Base-by-base conservation (phyloP, 2,329 filamentous ascomycete species). In the Didymella keratinophila region DNA sequence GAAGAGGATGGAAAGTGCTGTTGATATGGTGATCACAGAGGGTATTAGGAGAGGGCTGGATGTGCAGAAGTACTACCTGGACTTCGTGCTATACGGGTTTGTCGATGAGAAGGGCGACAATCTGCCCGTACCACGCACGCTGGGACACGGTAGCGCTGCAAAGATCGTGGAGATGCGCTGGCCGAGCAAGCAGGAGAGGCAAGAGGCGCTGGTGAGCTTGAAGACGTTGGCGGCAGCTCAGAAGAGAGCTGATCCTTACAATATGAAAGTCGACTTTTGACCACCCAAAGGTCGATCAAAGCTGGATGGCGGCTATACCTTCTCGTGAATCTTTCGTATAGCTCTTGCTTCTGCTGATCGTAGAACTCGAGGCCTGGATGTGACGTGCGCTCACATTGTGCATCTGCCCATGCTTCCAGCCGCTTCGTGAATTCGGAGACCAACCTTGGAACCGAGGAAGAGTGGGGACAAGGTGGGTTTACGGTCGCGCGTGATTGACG, bases 81-180 rank as follows among this genome's bases (percentile, higher is more conserved):
- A 82, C 56, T 87, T 90, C 81, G 79, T 87, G 64, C 61, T 85
- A 16, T 91, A 85, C 80, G 89, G 90, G 0, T 84, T 84, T 69
- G 77, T 88, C 27, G 81, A 89, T 72, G 25, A 5, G 14, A 42
- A 71, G 4, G 81, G 84, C 47, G 71, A 78, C 61, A 83, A 87
- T 69, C 67, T 85, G 5, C 79, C 82, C 0, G 27, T 62, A 5
- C 83, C 85, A 2, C 79, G 75, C 10, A 72, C 80, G 48, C 80
- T 83, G 47, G 81, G 86, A 68, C 78, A 82, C 64, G 82, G 84
- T 68, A 80, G 86, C 67, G 78, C 51, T 7, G 10, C 1, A 10
- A 42, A 21, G 8, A 36, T 46, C 16, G 41, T 51, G 6, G 37
- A 49, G 46, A 16, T 46, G 3, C 45, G 56, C 5, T 58, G 49